A percentile compares a stretch with the other conserved stretches of the same genome.
Conservation (phyloP, 805 yeast species). For the Teunomyces panamensis region DNA sequence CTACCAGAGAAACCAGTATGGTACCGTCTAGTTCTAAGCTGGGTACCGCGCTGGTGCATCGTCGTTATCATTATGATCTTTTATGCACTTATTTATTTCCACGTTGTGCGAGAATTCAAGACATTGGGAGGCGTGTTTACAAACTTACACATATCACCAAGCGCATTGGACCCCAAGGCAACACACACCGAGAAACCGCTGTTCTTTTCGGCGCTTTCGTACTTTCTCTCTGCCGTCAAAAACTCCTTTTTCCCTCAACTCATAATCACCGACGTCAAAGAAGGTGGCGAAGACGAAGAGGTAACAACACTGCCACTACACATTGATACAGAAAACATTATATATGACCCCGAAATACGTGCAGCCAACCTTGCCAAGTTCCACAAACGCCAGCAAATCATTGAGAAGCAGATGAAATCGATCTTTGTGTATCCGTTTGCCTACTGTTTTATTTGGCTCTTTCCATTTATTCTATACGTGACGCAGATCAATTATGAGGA, state of each 20-base stretch:
- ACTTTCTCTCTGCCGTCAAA: constrained; percentile 21
- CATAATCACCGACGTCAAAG: constrained; percentile 25
- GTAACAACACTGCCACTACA: constrained; percentile 12
- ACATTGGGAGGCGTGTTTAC: constrained; percentile 48
- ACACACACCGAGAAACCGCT: constrained; percentile 13
- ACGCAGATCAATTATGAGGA: constrained; percentile 51
- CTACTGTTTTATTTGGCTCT: constrained; percentile 75
- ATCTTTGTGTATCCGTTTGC: constrained; percentile 84
- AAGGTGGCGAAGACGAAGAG: constrained; percentile 27
- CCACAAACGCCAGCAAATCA: constrained; percentile 59
- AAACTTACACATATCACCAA: constrained; percentile 22
- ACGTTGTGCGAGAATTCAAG: constrained; percentile 63
- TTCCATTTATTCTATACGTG: constrained; percentile 69
- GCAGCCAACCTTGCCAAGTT: constrained; percentile 59
- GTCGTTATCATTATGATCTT: constrained; percentile 59
- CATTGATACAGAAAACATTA: constrained; percentile 18
- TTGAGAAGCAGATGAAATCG: constrained; percentile 73
- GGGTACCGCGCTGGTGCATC: constrained; percentile 78
- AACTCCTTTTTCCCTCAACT: constrained; percentile 27
- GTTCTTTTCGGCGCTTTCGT: constrained; percentile 31
- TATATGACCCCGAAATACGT: constrained; percentile 45
- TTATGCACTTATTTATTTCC: constrained; percentile 68
- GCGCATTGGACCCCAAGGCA: constrained; percentile 10
- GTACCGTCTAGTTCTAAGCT: constrained; percentile 70
- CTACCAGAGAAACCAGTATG: constrained; percentile 69